Conservation (phyloP, 768 basidiomycete species). For the Phlebiopsis flavidoalba region DNA sequence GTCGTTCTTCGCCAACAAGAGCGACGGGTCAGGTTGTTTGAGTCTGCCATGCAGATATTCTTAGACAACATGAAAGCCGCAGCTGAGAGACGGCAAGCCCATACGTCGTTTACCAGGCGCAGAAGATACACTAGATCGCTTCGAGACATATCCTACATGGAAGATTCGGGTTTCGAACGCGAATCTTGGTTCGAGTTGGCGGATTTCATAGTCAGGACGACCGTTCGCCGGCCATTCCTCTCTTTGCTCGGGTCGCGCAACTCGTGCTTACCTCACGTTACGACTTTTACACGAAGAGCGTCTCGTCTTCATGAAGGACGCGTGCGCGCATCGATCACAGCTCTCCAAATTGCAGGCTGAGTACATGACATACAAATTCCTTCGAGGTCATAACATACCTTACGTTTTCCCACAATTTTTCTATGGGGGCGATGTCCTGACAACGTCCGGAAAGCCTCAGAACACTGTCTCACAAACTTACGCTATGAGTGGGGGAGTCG, state of each 20-base stretch:
- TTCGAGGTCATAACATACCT: not conserved
- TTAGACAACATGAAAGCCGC: not conserved
- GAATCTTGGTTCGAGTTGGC: not conserved
- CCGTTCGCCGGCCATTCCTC: not conserved
- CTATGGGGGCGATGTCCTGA: not conserved
- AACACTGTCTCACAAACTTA: not conserved
- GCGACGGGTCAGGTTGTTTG: not conserved
- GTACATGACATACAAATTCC: not conserved
- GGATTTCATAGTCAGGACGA: not conserved
- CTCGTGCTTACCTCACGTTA: constrained; percentile 6
- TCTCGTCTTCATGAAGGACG: constrained; percentile 9
- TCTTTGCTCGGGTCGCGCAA: not conserved
- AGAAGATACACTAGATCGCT: not conserved
- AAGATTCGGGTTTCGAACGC: not conserved
- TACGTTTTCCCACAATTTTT: not conserved
- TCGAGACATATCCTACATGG: not conserved
- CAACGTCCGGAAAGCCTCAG: not conserved
- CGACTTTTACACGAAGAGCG: not conserved
- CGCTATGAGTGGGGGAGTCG: not conserved
- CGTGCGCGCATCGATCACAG: not conserved
- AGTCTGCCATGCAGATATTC: not conserved
- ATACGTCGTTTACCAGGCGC: not conserved
- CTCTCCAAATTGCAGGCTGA: not conserved
- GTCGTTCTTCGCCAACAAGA: not conserved
- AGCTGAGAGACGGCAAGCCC: not conserved